Evolutionary conservation across 2,329 filamentous ascomycete genomes (phyloP).

Genomic region (Rutstroemia sp.): DNA sequence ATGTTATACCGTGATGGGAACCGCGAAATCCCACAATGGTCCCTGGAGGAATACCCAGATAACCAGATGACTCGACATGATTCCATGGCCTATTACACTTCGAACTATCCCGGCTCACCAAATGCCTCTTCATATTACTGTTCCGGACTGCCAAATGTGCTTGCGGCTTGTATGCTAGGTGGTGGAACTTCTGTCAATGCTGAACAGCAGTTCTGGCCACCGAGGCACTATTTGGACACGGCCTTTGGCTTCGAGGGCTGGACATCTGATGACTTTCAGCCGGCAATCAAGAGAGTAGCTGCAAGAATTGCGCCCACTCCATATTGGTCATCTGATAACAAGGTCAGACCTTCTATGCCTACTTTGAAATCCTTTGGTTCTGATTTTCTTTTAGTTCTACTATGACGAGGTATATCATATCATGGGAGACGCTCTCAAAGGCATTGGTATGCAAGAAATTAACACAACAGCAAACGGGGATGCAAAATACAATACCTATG

Average conservation of each 20-base stretch:
- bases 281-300: background rate
- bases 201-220: constrained; percentile 1
- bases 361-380: background rate
- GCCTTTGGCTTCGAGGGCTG: background rate
- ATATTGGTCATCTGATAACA: background rate
- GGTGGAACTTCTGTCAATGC: constrained; percentile 2
- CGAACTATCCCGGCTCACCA: background rate
- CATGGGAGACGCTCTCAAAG: background rate
- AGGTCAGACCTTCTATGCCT: background rate
- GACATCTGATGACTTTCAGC: background rate
- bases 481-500: background rate
- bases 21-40: constrained; percentile 2
- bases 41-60: background rate
- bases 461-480: background rate
- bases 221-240: background rate
- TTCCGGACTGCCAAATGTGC: background rate
- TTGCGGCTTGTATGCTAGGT: constrained; percentile 3
- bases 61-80: background rate
- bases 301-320: background rate
- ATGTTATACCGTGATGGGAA: constrained; percentile 1
- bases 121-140: background rate
- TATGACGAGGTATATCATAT: background rate
- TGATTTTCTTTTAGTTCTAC: background rate
- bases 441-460: background rate
- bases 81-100: background rate